Percentiles rank a stretch among this genome's conserved stretches.
phyloP scores from a whole-genome alignment of 306 rosid species.

The Albizia julibrissin region DNA sequence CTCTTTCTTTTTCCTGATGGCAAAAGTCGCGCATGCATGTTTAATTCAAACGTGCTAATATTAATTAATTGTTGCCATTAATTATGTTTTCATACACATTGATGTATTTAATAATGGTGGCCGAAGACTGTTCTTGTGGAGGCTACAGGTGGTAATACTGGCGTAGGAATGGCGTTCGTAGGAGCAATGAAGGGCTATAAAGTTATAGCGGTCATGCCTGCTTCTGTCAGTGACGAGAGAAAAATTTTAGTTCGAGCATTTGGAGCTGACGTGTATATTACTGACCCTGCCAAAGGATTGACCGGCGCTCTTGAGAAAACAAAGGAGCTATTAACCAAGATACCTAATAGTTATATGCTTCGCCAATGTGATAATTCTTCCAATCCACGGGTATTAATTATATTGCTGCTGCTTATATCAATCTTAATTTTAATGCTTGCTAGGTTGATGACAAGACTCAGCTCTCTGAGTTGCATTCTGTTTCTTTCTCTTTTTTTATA shows the following conservation, averaged over 20 bases:
- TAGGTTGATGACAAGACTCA: not conserved
- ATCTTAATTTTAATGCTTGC: slow-evolving; percentile 13
- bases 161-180: slow-evolving; percentile 78
- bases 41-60: not conserved
- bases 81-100: slow-evolving; percentile 20
- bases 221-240: slow-evolving; percentile 67
- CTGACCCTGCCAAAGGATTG: slow-evolving; percentile 66
- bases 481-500: not conserved
- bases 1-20: not conserved
- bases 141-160: slow-evolving; percentile 83
- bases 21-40: not conserved
- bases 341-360: slow-evolving; percentile 56
- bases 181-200: slow-evolving; percentile 80
- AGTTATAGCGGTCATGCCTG: slow-evolving; percentile 59
- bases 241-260: slow-evolving; percentile 66
- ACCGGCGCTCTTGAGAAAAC: slow-evolving; percentile 55
- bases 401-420: not conserved
- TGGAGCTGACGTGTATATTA: slow-evolving; percentile 73
- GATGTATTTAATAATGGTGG: slow-evolving; percentile 21
- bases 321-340: slow-evolving; percentile 52
- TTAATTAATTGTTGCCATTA: not conserved
- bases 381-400: slow-evolving; percentile 56
- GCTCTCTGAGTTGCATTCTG: not conserved
- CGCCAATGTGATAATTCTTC: slow-evolving; percentile 69
- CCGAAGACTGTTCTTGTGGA: slow-evolving; percentile 73